Evolutionary conservation across 2,329 filamentous ascomycete genomes (phyloP), one percentile per base, ranked within the genome.

Genomic region (Penicillium expansum): DNA sequence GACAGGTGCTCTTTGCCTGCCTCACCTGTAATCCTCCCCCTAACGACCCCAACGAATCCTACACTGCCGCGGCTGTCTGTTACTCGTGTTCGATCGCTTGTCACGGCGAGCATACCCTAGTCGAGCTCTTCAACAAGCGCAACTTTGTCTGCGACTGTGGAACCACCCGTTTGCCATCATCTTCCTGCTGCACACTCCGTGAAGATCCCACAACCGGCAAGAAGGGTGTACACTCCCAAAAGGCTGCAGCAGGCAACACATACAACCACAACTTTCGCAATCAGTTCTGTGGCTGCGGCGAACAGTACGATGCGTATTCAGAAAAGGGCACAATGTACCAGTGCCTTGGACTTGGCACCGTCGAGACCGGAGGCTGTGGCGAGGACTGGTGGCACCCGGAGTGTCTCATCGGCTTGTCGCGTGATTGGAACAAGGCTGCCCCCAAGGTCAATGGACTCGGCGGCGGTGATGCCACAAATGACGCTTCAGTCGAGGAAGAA

Each of bases 271-370:
- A 99, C 78, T 99, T 96, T 68, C 83, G 85, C 64, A 97, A 97
- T 68, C 84, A 82, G 43, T 99, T 99, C 76, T 99, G 94, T 72
- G 90, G 89, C 2, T 99, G 94, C 69, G 84, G 84, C 30, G 88
- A 92, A 68, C 86, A 92, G 58, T 99, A 99, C 71, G 89, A 97
- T 71, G 86, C 93, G 0, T 84, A 93, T 47, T 82, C 90, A 70
- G 92, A 99, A 72, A 95, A 93, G 66, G 93, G 93, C 0, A 97
- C 92, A 38, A 99, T 99, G 94, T 99, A 95, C 66, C 94, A 99
- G 74, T 99, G 94, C 70, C 74, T 97, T 2, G 93, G 93, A 0
- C 79, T 97, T 0, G 92, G 91, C 0, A 88, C 86, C 0, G 81
- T 84, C 13, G 89, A 93, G 63, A 87, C 88, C 1, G 92, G 92